Percentiles rank a stretch among this genome's conserved stretches.
Evolutionary conservation across 106 monocot genomes (phyloP).

Genomic region (Dendrobium huoshanense): DNA sequence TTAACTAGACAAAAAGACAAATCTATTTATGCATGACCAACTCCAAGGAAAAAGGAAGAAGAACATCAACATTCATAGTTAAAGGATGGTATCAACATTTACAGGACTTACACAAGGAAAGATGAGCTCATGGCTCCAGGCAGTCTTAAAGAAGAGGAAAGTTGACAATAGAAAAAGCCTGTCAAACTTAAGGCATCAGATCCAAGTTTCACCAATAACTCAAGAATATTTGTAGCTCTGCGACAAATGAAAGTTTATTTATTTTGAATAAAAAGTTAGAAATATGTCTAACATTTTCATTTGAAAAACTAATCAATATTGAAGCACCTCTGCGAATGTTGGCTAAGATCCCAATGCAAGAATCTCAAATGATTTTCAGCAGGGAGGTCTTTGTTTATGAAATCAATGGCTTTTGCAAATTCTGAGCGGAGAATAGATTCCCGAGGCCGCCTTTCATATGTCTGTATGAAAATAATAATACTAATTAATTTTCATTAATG

Average conservation of each 20-base stretch:
- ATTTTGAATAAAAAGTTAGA: not conserved
- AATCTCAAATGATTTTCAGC: slow-evolving; percentile 55
- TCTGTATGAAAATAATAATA: slow-evolving; percentile 17
- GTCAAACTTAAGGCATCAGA: slow-evolving; percentile 62
- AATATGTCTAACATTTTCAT: not conserved
- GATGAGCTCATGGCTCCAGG: slow-evolving; percentile 18
- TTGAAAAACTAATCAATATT: not conserved
- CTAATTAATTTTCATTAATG: not conserved
- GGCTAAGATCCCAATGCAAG: slow-evolving; percentile 91
- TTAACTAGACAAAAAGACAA: too few relatives aligned
- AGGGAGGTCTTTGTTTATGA: slow-evolving; percentile 53
- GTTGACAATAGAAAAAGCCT: slow-evolving; percentile 59
- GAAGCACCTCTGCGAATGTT: slow-evolving; percentile 56
- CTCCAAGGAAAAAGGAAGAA: not conserved
- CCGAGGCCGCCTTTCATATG: slow-evolving; percentile 64
- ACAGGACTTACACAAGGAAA: slow-evolving; percentile 20
- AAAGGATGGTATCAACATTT: not conserved
- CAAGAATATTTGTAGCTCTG: slow-evolving; percentile 48
- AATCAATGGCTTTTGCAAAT: slow-evolving; percentile 70
- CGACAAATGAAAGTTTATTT: slow-evolving; percentile 14
- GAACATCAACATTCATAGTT: not conserved
- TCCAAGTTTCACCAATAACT: slow-evolving; percentile 50
- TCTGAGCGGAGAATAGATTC: slow-evolving; percentile 74
- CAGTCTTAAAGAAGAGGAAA: slow-evolving; percentile 25
- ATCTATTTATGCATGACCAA: too few relatives aligned